These are phyloP conservation scores for Tylopilus sp. DNA, from an alignment of 768 basidiomycete genomes.

Conservation along the genomic window DNA sequence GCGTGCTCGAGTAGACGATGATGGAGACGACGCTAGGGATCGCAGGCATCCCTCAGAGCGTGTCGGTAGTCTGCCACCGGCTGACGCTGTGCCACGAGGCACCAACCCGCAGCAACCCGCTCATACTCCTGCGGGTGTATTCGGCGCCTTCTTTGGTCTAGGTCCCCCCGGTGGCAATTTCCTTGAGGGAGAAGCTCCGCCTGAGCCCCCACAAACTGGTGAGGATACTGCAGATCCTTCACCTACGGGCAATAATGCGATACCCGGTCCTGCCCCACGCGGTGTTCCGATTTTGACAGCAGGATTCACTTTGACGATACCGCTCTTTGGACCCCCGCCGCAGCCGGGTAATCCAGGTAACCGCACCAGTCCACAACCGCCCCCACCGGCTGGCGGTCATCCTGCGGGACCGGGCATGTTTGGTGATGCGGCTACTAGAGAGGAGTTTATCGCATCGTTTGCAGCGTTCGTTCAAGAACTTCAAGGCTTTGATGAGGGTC, in stretches of 20 bases:
- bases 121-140: conserved; percentile 17
- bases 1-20: conserved; percentile 59
- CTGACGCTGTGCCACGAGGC: conserved; percentile 22
- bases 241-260: conserved; percentile 21
- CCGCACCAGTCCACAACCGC: conserved; percentile 1
- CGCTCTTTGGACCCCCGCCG: conserved; percentile 23
- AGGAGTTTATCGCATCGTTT: conserved; percentile 26
- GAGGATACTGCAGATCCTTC: conserved; percentile 22
- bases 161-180: conserved; percentile 8
- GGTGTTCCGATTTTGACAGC: conserved; percentile 24
- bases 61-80: conserved; percentile 30
- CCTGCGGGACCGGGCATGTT: conserved; percentile 5
- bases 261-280: conserved; percentile 19
- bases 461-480: conserved; percentile 28
- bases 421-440: conserved; percentile 17
- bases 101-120: conserved; percentile 20
- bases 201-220: conserved; percentile 27
- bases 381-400: conserved; percentile 3
- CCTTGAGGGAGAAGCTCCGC: conserved; percentile 16
- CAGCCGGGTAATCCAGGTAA: conserved; percentile 11
- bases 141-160: conserved; percentile 26
- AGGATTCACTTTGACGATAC: conserved; percentile 36
- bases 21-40: conserved; percentile 58
- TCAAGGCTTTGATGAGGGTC: conserved; percentile 31
- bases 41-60: conserved; percentile 65